phyloP scores from a whole-genome alignment of 805 yeast species.

The Candida sanyiensis region DNA sequence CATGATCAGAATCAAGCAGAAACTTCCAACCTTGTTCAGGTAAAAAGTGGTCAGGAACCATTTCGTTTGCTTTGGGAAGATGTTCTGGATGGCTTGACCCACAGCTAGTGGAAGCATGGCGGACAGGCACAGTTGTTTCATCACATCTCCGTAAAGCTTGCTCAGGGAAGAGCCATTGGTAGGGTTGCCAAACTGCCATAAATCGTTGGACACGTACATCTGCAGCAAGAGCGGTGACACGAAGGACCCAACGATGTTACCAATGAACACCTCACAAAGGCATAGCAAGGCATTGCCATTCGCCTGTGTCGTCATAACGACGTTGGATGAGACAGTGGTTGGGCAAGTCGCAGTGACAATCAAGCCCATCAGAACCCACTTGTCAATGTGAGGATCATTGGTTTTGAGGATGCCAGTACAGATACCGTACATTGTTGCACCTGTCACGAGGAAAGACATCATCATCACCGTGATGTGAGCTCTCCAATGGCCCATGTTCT shows the following conservation, averaged over 20 bases:
- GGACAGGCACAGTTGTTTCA: slow-evolving; percentile 82
- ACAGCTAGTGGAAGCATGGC: slow-evolving; percentile 82
- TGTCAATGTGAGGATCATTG: slow-evolving; percentile 51
- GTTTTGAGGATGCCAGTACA: slow-evolving; percentile 61
- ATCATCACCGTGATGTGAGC: slow-evolving; percentile 69
- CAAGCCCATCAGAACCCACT: slow-evolving; percentile 76
- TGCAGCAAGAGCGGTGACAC: slow-evolving; percentile 82
- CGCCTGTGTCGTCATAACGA: slow-evolving; percentile 84
- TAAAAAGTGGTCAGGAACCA: slow-evolving; percentile 53
- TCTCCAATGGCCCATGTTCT: slow-evolving; percentile 72
- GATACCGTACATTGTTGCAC: slow-evolving; percentile 67
- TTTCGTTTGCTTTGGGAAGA: slow-evolving; percentile 59
- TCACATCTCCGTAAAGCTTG: slow-evolving; percentile 62
- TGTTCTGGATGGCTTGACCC: slow-evolving; percentile 77
- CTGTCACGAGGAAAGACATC: slow-evolving; percentile 66
- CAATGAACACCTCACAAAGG: slow-evolving; percentile 78
- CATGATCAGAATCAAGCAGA: slow-evolving; percentile 74
- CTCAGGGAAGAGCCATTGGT: slow-evolving; percentile 48
- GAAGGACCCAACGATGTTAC: slow-evolving; percentile 81
- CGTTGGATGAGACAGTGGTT: slow-evolving; percentile 87
- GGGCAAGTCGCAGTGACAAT: slow-evolving; percentile 85
- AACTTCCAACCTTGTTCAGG: slow-evolving; percentile 68
- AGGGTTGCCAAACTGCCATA: slow-evolving; percentile 80
- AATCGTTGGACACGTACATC: slow-evolving; percentile 48
- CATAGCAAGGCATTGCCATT: slow-evolving; percentile 78